These are phyloP conservation scores for Botrytis galanthina DNA, from an alignment of 2,329 filamentous ascomycete genomes.

Conservation along the genomic window DNA sequence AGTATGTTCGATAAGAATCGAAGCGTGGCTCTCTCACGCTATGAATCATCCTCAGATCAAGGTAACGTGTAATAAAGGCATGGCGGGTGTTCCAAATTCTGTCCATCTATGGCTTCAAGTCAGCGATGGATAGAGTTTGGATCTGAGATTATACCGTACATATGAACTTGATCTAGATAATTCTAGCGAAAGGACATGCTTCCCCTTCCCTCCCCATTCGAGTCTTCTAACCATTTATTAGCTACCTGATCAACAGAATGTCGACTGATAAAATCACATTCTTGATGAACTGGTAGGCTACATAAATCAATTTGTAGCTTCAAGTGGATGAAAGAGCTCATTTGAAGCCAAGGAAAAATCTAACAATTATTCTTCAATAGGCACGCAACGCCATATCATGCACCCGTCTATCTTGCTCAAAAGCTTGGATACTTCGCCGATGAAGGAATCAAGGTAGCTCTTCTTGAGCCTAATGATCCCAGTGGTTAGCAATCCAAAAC, in stretches of 20 bases:
- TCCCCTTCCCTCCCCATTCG: constrained; percentile 42
- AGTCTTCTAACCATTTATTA: constrained; percentile 45
- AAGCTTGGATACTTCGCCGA: constrained; percentile 72
- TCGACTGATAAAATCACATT: constrained; percentile 83
- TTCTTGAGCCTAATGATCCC: constrained; percentile 76
- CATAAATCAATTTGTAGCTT: constrained; percentile 4
- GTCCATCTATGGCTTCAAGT: neutral
- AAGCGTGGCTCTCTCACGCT: constrained; percentile 23
- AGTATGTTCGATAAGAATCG: constrained; percentile 19
- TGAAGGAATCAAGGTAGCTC: constrained; percentile 73
- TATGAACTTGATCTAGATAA: constrained; percentile 81
- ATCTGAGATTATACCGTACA: constrained; percentile 73
- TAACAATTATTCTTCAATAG: constrained; percentile 44
- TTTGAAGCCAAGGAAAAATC: constrained; percentile 29
- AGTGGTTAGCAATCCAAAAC: constrained; percentile 49
- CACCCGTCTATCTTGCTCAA: constrained; percentile 74
- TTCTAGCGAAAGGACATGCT: constrained; percentile 87
- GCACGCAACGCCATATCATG: constrained; percentile 81
- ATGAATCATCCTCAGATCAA: constrained; percentile 31
- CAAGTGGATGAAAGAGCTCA: neutral
- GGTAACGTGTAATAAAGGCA: constrained; percentile 32
- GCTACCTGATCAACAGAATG: constrained; percentile 48
- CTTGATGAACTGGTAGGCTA: constrained; percentile 72
- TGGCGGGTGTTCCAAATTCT: constrained; percentile 31
- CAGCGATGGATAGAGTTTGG: constrained; percentile 37